These are phyloP conservation scores for Phyllosticta capitalensis DNA, from an alignment of 2,329 filamentous ascomycete species.

Conservation along the genomic window DNA sequence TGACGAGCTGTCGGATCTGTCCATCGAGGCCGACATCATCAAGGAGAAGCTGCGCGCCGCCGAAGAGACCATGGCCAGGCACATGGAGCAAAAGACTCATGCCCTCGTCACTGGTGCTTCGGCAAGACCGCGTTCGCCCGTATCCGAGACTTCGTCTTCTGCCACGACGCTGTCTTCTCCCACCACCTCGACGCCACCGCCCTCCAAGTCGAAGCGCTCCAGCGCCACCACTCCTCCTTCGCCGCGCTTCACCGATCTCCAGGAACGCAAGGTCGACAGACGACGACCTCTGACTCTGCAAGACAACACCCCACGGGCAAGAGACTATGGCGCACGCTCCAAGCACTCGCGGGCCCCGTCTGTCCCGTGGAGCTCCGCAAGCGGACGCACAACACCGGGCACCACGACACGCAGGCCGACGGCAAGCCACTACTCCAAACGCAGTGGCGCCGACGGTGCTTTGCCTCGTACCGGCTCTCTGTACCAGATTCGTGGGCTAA, in stretches of 20 bases:
- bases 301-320: conserved; percentile 42
- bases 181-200: conserved; percentile 75
- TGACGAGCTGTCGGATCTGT: conserved; percentile 85
- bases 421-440: conserved; percentile 8
- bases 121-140: conserved; percentile 53
- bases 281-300: conserved; percentile 37
- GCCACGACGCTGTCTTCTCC: conserved; percentile 61
- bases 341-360: conserved; percentile 50
- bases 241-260: conserved; percentile 83
- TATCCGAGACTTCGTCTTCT: conserved; percentile 66
- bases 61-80: conserved; percentile 41
- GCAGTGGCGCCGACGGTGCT: conserved; percentile 41
- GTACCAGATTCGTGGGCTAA: conserved; percentile 84
- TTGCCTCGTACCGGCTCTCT: conserved; percentile 62
- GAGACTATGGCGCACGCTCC: conserved; percentile 34
- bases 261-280: conserved; percentile 42
- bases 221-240: conserved; percentile 64
- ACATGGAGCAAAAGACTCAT: conserved; percentile 42
- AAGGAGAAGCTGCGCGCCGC: conserved; percentile 83
- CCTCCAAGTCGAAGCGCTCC: conserved; percentile 52
- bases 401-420: conserved; percentile 28
- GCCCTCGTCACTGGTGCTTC: conserved; percentile 40
- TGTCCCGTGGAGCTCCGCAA: conserved; percentile 39
- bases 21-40: conserved; percentile 88
- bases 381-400: conserved; percentile 34